Evolutionary conservation across 805 yeast genomes (phyloP), one percentile per base, ranked within the genome.

Genomic region (Candida endomychidarum): DNA sequence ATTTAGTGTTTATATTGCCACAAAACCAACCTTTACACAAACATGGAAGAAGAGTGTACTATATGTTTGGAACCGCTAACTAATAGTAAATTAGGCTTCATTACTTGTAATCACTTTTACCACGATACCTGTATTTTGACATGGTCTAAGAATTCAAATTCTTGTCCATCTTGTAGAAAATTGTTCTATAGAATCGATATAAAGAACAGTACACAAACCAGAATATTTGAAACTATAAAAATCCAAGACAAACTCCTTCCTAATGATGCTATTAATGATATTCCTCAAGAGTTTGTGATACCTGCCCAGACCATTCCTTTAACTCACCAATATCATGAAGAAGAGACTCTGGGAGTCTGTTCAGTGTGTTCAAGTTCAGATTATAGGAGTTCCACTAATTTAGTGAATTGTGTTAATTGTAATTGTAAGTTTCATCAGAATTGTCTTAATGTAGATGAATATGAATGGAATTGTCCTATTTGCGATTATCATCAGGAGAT

Each of bases 121-220:
- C 90, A 83, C 55, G 62, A 71, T 3, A 50, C 61, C 11, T 83
- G 90, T 49, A 69, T 83, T 25, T 49, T 66, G 24, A 65, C 69
- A 20, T 83, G 90, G 90, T 58, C 75, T 15, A 57, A 65, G 26
- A 67, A 74, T 27, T 76, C 83, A 17, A 77, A 75, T 53, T 67
- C 73, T 38, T 80, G 86, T 51, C 86, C 86, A 2, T 74, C 80
- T 4, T 80, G 86, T 51, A 73, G 86, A 15, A 51, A 66, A 21
- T 61, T 62, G 31, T 79, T 69, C 51, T 56, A 68, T 34, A 44
- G 57, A 18, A 58, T 76, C 19, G 42, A 34, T 31, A 42, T 63
- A 3, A 50, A 60, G 17, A 53, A 53, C 23, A 15, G 22, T 12
- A 5, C 29, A 10, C 29, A 34, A 7, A 11, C 16, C 4, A 10